Evolutionary conservation across 208 protist species (phyloP), one percentile per base, ranked within the genome.

Genomic region (Trypanosoma melophagium): DNA sequence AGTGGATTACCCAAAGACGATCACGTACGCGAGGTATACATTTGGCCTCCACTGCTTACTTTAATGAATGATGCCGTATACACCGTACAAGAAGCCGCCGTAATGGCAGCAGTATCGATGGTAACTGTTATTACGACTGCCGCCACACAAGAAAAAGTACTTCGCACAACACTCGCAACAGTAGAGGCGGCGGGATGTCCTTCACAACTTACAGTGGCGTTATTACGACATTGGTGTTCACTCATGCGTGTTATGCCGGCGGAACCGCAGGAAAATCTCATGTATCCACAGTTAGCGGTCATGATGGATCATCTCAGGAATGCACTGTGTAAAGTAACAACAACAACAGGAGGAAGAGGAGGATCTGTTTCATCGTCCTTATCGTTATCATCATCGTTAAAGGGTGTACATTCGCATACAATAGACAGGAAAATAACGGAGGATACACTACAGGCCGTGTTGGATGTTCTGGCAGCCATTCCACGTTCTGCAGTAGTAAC

Each of bases 401-500:
- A 47, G 10, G 16, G 16, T 14, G 16, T n/a, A 14, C 9, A 47
- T 2, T 14, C 42, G 2, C 10, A 2, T 12, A n/a, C 10, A 47
- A 47, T 45, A 8, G 4, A 31, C n/a, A 42, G 35, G 16, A 69
- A 77, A 25, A 61, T 69, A 45, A 83, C 74, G 75, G 77, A 85
- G 71, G 69, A 60, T 21, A 71, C 74, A 19, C 77, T 90, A 71
- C 61, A 77, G 31, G 71, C 78, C 9, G 59, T 90, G 19, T 57
- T 78, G 17, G 61, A 69, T 14, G 62, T 90, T 0, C 54, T 93
- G 44, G 58, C 61, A 47, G 72, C 50, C 38, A 80, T 88, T n/a
- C 64, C 83, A 31, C 77, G 66, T 31, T 90, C 81, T 28, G 84
- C 83, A 4, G 83, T 93, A 19, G 84, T 93, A 10, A 90, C 83